Evolutionary conservation across 768 basidiomycete species (phyloP).

Genomic region (Albatrellus ellisii): DNA sequence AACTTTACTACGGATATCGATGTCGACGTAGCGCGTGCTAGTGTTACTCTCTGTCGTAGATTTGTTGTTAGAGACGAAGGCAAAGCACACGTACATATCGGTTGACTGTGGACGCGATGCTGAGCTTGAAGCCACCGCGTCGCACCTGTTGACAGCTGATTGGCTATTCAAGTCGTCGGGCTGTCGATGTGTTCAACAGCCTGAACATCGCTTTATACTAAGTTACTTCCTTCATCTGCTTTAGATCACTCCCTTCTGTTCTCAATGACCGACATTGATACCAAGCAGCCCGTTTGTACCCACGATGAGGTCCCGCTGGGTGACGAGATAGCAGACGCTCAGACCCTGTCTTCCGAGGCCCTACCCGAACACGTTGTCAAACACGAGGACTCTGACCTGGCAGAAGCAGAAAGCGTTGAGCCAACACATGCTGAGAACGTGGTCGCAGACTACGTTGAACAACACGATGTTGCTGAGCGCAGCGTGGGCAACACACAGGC

Average conservation of each 20-base stretch:
- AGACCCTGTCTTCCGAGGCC: neutral
- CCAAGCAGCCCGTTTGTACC: slow-evolving; percentile 12
- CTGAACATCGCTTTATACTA: neutral
- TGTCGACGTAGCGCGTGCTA: no score
- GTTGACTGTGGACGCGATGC: no score
- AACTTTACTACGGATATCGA: no score
- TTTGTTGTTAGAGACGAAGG: no score
- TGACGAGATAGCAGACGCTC: slow-evolving; percentile 6
- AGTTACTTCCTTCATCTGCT: slow-evolving; percentile 2
- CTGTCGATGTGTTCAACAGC: no score
- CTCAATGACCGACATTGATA: slow-evolving; percentile 25
- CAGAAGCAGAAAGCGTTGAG: slow-evolving; percentile 3
- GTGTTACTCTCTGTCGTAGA: no score
- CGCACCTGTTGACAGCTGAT: slow-evolving; percentile 11
- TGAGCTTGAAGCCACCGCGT: no score
- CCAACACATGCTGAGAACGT: slow-evolving; percentile 11
- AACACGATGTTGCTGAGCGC: slow-evolving; percentile 8
- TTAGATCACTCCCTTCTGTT: neutral
- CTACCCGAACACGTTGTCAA: slow-evolving; percentile 14
- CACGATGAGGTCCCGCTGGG: slow-evolving; percentile 10
- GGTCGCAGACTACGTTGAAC: slow-evolving; percentile 1
- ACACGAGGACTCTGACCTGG: slow-evolving; percentile 23
- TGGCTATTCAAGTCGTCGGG: no score
- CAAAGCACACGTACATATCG: no score
- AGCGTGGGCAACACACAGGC: slow-evolving; percentile 13